Percentiles rank a stretch among this genome's conserved stretches.
phyloP scores from a whole-genome alignment of 345 rosid genomes.

The Noccaea caerulescens region DNA sequence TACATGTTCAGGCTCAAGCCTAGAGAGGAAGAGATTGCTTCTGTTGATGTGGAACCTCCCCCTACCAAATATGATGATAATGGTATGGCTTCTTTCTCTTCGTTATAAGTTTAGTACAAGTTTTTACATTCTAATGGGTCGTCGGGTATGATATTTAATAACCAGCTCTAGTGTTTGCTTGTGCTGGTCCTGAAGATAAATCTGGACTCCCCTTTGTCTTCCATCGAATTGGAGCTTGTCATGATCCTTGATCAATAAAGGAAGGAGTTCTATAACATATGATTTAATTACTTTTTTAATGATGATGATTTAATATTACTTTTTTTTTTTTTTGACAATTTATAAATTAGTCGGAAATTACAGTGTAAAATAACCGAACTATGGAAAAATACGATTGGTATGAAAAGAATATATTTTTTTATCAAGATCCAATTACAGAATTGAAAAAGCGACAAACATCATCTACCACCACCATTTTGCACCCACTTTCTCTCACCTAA shows the following conservation, averaged over 20 bases:
- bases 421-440: background rate
- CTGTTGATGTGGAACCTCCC: constrained; percentile 2
- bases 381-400: background rate
- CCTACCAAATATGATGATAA: background rate
- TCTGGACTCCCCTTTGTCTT: constrained; percentile 19
- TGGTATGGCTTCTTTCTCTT: background rate
- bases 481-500: constrained; percentile 37
- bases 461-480: constrained; percentile 25
- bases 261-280: background rate
- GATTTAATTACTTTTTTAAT: background rate
- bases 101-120: background rate
- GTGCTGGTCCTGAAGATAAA: constrained; percentile 1
- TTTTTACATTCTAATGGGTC: background rate
- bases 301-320: no score
- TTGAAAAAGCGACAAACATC: background rate
- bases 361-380: background rate
- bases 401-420: constrained; percentile 7
- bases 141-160: background rate
- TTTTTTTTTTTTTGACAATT: no score
- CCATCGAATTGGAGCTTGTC: background rate
- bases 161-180: background rate
- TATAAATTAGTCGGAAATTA: constrained; percentile 1
- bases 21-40: constrained; percentile 7
- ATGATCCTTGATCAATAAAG: background rate
- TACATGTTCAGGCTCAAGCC: background rate